Evolutionary conservation across 345 rosid genomes (phyloP).

Genomic region (Lumnitzera littorea): DNA sequence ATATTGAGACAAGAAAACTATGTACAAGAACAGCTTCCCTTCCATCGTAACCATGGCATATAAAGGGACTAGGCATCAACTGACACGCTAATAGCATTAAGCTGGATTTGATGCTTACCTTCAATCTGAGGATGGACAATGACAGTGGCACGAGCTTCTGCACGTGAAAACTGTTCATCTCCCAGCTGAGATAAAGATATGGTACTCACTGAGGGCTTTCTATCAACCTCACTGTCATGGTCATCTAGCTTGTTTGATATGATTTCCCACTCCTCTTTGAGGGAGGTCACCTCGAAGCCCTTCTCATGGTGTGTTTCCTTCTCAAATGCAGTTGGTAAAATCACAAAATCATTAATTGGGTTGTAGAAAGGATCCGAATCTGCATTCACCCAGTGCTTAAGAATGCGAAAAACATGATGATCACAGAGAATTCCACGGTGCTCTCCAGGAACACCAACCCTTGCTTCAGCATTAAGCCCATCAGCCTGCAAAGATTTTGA

Average conservation of each 20-base stretch:
- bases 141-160: slow-evolving; percentile 62
- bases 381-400: slow-evolving; percentile 83
- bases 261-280: slow-evolving; percentile 92
- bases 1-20: too few species aligned
- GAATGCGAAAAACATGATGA: slow-evolving; percentile 78
- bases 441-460: slow-evolving; percentile 92
- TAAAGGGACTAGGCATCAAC: slow-evolving; percentile 37
- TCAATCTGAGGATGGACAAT: slow-evolving; percentile 39
- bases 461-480: slow-evolving; percentile 86
- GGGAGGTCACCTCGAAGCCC: slow-evolving; percentile 65
- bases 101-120: slow-evolving; percentile 67
- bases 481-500: slow-evolving; percentile 49
- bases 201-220: slow-evolving; percentile 36
- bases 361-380: slow-evolving; percentile 83
- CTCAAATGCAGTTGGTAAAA: slow-evolving; percentile 67
- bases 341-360: slow-evolving; percentile 82
- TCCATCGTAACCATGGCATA: neutral
- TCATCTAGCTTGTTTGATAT: slow-evolving; percentile 30
- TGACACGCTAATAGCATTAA: slow-evolving; percentile 64
- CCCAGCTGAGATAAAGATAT: slow-evolving; percentile 44
- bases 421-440: slow-evolving; percentile 87
- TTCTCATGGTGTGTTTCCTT: slow-evolving; percentile 50
- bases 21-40: too few species aligned
- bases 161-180: slow-evolving; percentile 22
- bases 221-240: slow-evolving; percentile 3